Percentiles rank a stretch among this genome's conserved stretches.
These are phyloP conservation scores for Yamadazyma jaroonii DNA, from an alignment of 1,139 yeast genomes.

Conservation along the genomic window DNA sequence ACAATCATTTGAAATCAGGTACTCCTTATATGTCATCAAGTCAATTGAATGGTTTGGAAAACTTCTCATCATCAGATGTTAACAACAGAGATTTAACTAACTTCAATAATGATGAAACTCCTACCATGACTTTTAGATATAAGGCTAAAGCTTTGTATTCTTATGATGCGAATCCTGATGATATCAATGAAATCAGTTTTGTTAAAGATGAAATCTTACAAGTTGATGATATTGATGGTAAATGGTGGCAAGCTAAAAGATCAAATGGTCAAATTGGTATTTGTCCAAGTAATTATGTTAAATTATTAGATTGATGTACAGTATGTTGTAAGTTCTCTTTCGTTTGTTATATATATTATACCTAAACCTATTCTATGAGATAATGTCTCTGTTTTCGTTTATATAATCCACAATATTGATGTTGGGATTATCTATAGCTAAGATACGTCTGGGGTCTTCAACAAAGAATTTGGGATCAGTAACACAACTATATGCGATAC, in stretches of 20 bases:
- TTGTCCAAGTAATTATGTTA: slow-evolving; percentile 93
- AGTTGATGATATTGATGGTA: slow-evolving; percentile 90
- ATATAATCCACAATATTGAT: slow-evolving; percentile 3
- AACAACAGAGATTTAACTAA: slow-evolving; percentile 35
- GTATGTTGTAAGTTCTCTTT: too few species aligned
- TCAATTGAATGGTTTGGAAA: slow-evolving; percentile 59
- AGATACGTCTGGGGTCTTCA: slow-evolving; percentile 2
- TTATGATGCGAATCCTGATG: slow-evolving; percentile 92
- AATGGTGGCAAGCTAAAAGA: slow-evolving; percentile 98
- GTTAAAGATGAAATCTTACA: slow-evolving; percentile 86
- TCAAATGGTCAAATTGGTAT: slow-evolving; percentile 92
- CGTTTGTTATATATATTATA: too few species aligned
- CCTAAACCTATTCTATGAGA: too few species aligned
- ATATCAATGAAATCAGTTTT: slow-evolving; percentile 89
- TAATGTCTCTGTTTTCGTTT: background rate
- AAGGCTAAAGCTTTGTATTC: slow-evolving; percentile 84
- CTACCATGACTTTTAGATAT: slow-evolving; percentile 63
- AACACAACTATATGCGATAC: slow-evolving; percentile 16
- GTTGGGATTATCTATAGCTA: background rate
- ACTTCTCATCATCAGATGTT: slow-evolving; percentile 44
- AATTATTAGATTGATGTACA: slow-evolving; percentile 45
- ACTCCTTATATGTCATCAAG: slow-evolving; percentile 52
- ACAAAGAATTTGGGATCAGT: slow-evolving; percentile 8
- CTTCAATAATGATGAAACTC: slow-evolving; percentile 25
- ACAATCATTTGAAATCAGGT: slow-evolving; percentile 17